Base-by-base conservation (phyloP, 1,284 basidiomycete species). In the Leccinum subfulvum region DNA sequence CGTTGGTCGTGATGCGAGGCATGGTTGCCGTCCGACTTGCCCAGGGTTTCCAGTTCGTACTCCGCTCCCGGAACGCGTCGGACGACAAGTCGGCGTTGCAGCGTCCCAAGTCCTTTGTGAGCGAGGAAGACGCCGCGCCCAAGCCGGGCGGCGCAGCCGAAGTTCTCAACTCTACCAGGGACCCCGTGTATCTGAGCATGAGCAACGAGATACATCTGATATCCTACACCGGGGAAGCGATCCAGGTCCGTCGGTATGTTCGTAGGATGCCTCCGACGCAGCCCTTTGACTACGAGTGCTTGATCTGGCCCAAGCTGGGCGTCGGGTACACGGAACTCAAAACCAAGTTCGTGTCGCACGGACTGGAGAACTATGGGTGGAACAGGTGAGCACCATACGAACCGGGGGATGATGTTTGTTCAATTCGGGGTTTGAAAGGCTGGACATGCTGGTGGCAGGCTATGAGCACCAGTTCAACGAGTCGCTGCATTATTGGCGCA, bases 21-120 rank as follows among this genome's bases (percentile, higher is more conserved):
- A 97, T 98, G 92, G 91, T 93, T 1, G 94, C 92, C 4, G 90
- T 98, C 60, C 84, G 97, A 14, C 82, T 99, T 8, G 87, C 91
- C 7, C 95, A 98, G 75, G 96, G 97, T n/a, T 99, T 98, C 76
- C 97, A 99, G 74, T 94, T 98, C 71, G 89, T 98, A 52, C 80
- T 90, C 33, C 78, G 80, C 65, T 76, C 84, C 26, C 69, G 68
- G 13, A 76, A 76, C 28, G 63, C 64, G 1, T 69, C 71, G 16
- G 77, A 79, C 14, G 69, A 68, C 26, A 68, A 65, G 23, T 69
- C 71, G 9, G 69, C 71, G 5, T 69, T 82, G 59, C 78, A 82
- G n/a, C 80, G 84, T 57, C 74, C 80, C 51, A 87, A 84, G 71
- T 86, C 82, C 51, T 87, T 85, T 69, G 74, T 82, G 63, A 76